Evolutionary conservation across 768 basidiomycete species (phyloP).

Genomic region (Lentinula aciculospora): DNA sequence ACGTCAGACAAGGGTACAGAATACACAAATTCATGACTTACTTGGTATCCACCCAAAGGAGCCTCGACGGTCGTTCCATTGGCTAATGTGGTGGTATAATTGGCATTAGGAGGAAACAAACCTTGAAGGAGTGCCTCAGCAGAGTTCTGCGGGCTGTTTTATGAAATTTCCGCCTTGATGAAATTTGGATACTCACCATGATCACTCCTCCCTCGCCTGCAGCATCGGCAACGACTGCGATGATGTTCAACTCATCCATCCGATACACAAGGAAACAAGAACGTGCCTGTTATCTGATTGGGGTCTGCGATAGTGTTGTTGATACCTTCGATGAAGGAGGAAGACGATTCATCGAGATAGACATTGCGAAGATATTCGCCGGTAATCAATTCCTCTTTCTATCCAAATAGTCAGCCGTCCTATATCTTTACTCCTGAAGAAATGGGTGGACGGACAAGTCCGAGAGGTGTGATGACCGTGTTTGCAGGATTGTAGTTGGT

Average conservation of each 20-base stretch:
- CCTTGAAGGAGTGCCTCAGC: slow-evolving; percentile 67
- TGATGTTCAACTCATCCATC: not conserved
- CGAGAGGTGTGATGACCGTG: slow-evolving; percentile 64
- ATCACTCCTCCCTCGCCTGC: slow-evolving; percentile 68
- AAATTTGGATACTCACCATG: slow-evolving; percentile 9
- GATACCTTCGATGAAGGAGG: slow-evolving; percentile 44
- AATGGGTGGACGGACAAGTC: slow-evolving; percentile 39
- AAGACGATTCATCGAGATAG: slow-evolving; percentile 50
- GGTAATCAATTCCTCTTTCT: slow-evolving; percentile 56
- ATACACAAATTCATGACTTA: slow-evolving; percentile 6
- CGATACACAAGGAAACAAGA: not conserved
- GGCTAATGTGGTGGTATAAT: slow-evolving; percentile 51
- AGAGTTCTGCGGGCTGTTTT: slow-evolving; percentile 35
- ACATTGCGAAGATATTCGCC: slow-evolving; percentile 44
- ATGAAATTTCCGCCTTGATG: not conserved
- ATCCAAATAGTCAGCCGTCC: slow-evolving; percentile 2
- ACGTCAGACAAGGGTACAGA: not conserved
- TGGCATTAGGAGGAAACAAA: slow-evolving; percentile 46
- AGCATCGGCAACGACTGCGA: slow-evolving; percentile 53
- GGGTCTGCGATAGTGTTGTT: slow-evolving; percentile 28
- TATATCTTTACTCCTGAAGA: not conserved
- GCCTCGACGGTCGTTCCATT: slow-evolving; percentile 55
- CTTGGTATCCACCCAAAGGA: slow-evolving; percentile 64
- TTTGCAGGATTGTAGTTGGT: slow-evolving; percentile 47
- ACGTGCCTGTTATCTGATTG: slow-evolving; percentile 23